phyloP scores from a whole-genome alignment of 306 rosid genomes.

The Fragaria vesca region DNA sequence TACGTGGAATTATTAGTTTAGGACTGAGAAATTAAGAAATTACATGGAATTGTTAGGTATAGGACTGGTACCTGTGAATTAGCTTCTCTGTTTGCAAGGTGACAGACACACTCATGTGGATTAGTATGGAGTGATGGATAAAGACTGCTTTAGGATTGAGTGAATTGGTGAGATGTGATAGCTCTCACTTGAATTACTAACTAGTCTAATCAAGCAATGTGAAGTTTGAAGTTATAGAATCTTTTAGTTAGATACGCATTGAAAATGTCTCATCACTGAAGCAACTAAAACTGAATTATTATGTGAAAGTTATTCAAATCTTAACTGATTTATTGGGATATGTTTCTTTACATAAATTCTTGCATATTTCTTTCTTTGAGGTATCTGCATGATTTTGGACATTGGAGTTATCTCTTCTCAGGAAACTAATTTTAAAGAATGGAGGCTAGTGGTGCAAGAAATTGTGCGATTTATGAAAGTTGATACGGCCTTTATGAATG shows the following conservation, averaged over 20 bases:
- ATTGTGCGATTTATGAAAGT: conserved; percentile 75
- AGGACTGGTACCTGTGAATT: not conserved
- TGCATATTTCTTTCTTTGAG: conserved; percentile 4
- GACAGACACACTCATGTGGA: not conserved
- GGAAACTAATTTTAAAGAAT: conserved; percentile 90
- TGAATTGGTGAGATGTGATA: not conserved
- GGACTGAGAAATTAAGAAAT: not conserved
- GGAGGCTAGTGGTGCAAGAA: conserved; percentile 97
- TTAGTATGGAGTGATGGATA: not conserved
- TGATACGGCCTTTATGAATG: conserved; percentile 58
- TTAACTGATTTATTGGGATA: not conserved
- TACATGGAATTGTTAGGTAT: not conserved
- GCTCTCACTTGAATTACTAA: not conserved
- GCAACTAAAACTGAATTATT: not conserved
- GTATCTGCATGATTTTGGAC: conserved; percentile 30
- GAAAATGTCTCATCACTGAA: not conserved
- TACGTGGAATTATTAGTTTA: not conserved
- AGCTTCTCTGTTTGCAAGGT: not conserved
- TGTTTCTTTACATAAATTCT: not conserved
- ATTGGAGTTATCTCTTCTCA: conserved; percentile 42
- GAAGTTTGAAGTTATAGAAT: not conserved
- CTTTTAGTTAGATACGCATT: not conserved
- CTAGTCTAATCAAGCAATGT: not conserved
- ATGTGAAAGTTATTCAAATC: not conserved
- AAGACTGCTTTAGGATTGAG: not conserved